Conservation (phyloP, 2,329 filamentous ascomycete species). For the Arachnomyces sp. region DNA sequence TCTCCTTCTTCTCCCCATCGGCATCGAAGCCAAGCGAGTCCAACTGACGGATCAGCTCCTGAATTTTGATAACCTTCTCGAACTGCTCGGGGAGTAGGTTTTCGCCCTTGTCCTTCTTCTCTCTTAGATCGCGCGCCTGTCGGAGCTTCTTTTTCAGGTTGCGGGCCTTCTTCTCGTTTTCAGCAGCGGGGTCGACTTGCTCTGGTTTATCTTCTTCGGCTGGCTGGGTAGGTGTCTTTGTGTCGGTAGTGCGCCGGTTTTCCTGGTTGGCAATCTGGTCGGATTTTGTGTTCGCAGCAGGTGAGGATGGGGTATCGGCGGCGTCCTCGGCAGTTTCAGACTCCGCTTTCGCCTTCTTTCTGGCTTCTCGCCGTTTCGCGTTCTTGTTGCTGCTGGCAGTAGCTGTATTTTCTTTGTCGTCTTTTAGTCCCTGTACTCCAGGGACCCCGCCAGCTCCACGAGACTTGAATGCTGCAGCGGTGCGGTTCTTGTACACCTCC, state of each 20-base stretch:
- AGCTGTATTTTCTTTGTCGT: slow-evolving; percentile 43
- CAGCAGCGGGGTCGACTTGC: slow-evolving; percentile 58
- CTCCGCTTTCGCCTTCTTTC: slow-evolving; percentile 54
- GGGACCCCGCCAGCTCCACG: slow-evolving; percentile 64
- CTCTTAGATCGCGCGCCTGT: slow-evolving; percentile 82
- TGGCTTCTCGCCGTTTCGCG: slow-evolving; percentile 66
- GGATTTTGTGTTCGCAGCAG: slow-evolving; percentile 13
- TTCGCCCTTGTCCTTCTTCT: slow-evolving; percentile 83
- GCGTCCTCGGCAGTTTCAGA: slow-evolving; percentile 46
- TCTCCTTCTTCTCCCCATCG: slow-evolving; percentile 58
- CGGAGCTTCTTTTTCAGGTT: slow-evolving; percentile 91
- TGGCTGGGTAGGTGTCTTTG: slow-evolving; percentile 1
- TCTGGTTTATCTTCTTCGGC: slow-evolving; percentile 12
- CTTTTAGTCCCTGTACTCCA: slow-evolving; percentile 57
- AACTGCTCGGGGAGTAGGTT: slow-evolving; percentile 85
- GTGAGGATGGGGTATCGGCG: slow-evolving; percentile 44
- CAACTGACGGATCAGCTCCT: slow-evolving; percentile 82
- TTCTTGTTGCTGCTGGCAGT: slow-evolving; percentile 69
- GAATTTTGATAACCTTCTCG: slow-evolving; percentile 95
- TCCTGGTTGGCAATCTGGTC: slow-evolving; percentile 12
- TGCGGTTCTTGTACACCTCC: slow-evolving; percentile 90
- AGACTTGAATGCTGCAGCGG: slow-evolving; percentile 75
- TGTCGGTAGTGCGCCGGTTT: slow-evolving; percentile 24
- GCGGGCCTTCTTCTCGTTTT: slow-evolving; percentile 86
- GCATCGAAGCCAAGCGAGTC: slow-evolving; percentile 76